Evolutionary conservation across 1,139 yeast species (phyloP).

Genomic region (Yamadazyma conglobata): DNA sequence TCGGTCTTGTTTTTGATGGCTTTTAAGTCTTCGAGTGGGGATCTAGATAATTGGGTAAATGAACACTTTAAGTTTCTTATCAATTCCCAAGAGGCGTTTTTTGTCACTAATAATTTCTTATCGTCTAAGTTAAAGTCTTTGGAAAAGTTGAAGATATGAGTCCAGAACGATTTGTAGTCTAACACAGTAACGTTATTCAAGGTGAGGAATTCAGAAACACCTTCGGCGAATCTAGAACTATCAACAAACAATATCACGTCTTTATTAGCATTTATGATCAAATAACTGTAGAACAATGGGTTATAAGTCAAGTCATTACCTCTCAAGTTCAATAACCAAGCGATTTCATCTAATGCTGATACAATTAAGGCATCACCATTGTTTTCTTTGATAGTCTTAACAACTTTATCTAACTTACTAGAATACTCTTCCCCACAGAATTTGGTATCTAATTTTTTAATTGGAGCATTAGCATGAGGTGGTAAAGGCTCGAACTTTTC

Average conservation of each 20-base stretch:
- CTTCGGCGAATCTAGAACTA: constrained; percentile 26
- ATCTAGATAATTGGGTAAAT: constrained; percentile 43
- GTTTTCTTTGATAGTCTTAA: constrained; percentile 38
- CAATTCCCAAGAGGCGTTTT: constrained; percentile 78
- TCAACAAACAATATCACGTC: constrained; percentile 52
- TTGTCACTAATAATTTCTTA: constrained; percentile 56
- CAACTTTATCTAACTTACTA: constrained; percentile 45
- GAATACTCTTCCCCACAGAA: constrained; percentile 48
- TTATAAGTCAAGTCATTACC: constrained; percentile 77
- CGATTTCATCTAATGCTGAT: constrained; percentile 78
- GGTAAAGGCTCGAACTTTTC: constrained; percentile 48
- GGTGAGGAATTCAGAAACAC: constrained; percentile 30
- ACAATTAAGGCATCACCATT: constrained; percentile 51
- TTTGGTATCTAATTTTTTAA: constrained; percentile 42
- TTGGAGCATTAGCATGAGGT: constrained; percentile 35
- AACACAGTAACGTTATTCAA: constrained; percentile 44
- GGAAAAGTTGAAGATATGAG: constrained; percentile 42
- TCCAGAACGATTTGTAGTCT: constrained; percentile 58
- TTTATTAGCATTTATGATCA: constrained; percentile 50
- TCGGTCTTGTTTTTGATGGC: constrained; percentile 74
- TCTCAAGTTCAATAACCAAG: constrained; percentile 87
- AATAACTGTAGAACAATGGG: constrained; percentile 86
- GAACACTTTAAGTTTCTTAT: constrained; percentile 47
- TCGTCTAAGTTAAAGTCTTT: constrained; percentile 36
- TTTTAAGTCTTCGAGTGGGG: constrained; percentile 72